phyloP scores from a whole-genome alignment of 305 asterid genomes.

The Withania somnifera region DNA sequence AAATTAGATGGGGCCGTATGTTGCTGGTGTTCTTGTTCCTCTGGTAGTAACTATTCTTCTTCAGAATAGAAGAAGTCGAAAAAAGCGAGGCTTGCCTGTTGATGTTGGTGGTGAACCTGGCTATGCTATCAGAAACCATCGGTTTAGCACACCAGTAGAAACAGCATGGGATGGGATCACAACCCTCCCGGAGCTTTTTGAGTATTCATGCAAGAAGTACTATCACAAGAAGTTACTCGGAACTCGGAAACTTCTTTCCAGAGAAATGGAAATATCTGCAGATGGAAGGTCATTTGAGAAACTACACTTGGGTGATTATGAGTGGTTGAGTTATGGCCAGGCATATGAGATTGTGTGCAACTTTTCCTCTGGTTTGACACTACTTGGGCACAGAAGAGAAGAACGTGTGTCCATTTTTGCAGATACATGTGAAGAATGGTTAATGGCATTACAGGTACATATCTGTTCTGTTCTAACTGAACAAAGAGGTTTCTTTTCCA shows the following conservation, averaged over 20 bases:
- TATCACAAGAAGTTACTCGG: constrained; percentile 52
- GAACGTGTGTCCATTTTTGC: constrained; percentile 98
- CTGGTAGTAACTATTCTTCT: constrained; percentile 51
- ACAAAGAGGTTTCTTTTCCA: background rate
- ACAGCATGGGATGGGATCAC: constrained; percentile 90
- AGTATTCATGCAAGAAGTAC: constrained; percentile 56
- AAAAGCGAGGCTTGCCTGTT: constrained; percentile 66
- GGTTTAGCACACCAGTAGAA: constrained; percentile 63
- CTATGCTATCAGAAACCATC: constrained; percentile 52
- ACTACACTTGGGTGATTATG: constrained; percentile 90
- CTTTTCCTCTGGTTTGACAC: constrained; percentile 75
- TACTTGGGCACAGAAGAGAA: constrained; percentile 81
- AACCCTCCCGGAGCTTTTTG: constrained; percentile 91
- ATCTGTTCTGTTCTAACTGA: constrained; percentile 2
- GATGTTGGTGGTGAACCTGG: constrained; percentile 84
- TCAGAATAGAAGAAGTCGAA: constrained; percentile 52
- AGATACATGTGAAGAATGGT: constrained; percentile 94
- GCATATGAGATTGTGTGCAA: constrained; percentile 69
- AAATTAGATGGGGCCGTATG: constrained; percentile 60
- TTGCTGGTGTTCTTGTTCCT: constrained; percentile 63
- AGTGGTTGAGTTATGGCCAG: constrained; percentile 83
- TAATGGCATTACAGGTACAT: constrained; percentile 85
- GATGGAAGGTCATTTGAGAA: constrained; percentile 92
- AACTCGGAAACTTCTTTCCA: constrained; percentile 61
- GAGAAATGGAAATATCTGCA: constrained; percentile 47